Evolutionary conservation across 345 rosid genomes (phyloP).

Genomic region (Arabidopsis arenosa): DNA sequence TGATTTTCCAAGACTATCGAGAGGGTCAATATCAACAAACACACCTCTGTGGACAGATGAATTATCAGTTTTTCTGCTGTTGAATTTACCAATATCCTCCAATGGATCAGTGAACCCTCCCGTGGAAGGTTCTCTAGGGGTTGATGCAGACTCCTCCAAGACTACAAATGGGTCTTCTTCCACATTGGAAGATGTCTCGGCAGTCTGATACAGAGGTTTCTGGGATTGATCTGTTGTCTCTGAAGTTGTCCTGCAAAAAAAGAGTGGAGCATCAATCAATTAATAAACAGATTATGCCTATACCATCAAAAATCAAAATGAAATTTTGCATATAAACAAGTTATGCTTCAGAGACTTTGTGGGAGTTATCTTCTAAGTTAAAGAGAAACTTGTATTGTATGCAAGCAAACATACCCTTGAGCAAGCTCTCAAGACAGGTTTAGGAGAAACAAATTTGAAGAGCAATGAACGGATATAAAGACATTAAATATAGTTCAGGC

Average conservation of each 20-base stretch:
- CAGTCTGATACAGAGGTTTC: slow-evolving; percentile 49
- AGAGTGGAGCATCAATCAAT: slow-evolving; percentile 10
- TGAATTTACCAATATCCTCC: slow-evolving; percentile 56
- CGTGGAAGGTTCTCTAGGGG: slow-evolving; percentile 46
- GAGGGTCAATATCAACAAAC: slow-evolving; percentile 71
- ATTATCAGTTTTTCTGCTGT: slow-evolving; percentile 52
- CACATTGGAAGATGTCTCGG: slow-evolving; percentile 50
- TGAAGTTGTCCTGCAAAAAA: slow-evolving; percentile 53
- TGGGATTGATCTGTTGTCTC: slow-evolving; percentile 49
- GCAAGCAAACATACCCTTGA: not conserved
- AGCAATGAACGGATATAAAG: not conserved
- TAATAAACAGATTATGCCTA: not conserved
- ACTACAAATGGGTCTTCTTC: slow-evolving; percentile 68
- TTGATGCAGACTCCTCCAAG: slow-evolving; percentile 57
- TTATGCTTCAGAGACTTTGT: not conserved
- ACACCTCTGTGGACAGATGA: slow-evolving; percentile 52
- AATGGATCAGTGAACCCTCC: slow-evolving; percentile 53
- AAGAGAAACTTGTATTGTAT: not conserved
- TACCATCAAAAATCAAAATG: too few relatives aligned
- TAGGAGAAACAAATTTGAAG: not conserved
- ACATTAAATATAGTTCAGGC: not conserved
- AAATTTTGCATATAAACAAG: too few relatives aligned
- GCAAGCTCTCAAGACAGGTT: not conserved
- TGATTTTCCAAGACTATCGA: slow-evolving; percentile 65
- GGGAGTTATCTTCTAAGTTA: not conserved